A percentile compares a stretch with the other conserved stretches of the same genome.
These are phyloP conservation scores for Thoreauomyces humboldtii DNA, from an alignment of 192 early-diverging fungal species.

Conservation along the genomic window DNA sequence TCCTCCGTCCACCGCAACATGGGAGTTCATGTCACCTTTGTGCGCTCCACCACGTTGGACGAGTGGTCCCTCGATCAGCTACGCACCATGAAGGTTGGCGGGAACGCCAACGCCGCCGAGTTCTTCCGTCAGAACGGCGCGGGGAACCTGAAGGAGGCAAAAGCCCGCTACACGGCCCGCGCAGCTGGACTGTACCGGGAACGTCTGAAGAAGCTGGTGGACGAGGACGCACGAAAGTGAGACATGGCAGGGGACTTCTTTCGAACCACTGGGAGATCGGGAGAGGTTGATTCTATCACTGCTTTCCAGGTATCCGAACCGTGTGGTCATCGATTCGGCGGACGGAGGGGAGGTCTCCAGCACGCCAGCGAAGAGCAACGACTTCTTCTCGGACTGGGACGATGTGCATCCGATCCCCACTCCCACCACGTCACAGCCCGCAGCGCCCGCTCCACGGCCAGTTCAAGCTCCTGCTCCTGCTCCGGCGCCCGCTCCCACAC, in stretches of 20 bases:
- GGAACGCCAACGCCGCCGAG: constrained; percentile 77
- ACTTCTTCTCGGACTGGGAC: constrained; percentile 71
- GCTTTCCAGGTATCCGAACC: constrained; percentile 31
- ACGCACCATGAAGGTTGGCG: constrained; percentile 80
- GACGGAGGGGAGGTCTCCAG: constrained; percentile 22
- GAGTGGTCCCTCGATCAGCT: constrained; percentile 93
- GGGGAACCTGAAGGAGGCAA: constrained; percentile 64
- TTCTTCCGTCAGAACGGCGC: constrained; percentile 78
- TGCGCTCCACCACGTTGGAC: constrained; percentile 86
- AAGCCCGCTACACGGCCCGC: constrained; percentile 76
- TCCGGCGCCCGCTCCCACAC: constrained; percentile 12
- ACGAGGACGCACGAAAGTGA: constrained; percentile 62
- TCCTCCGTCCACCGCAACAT: constrained; percentile 93
- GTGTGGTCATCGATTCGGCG: constrained; percentile 42
- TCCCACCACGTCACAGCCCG: constrained; percentile 15
- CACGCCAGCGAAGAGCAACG: constrained; percentile 40
- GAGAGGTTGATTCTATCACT: no score
- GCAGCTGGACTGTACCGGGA: constrained; percentile 81
- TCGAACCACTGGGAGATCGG: no score
- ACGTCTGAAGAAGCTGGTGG: constrained; percentile 62
- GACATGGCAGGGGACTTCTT: neutral
- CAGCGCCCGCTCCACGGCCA: constrained; percentile 12
- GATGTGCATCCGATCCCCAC: constrained; percentile 27
- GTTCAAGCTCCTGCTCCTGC: constrained; percentile 3
- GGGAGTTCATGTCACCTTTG: constrained; percentile 97